Base-by-base conservation (phyloP, 2,329 filamentous ascomycete genomes). In the Karstenula rhodostoma region DNA sequence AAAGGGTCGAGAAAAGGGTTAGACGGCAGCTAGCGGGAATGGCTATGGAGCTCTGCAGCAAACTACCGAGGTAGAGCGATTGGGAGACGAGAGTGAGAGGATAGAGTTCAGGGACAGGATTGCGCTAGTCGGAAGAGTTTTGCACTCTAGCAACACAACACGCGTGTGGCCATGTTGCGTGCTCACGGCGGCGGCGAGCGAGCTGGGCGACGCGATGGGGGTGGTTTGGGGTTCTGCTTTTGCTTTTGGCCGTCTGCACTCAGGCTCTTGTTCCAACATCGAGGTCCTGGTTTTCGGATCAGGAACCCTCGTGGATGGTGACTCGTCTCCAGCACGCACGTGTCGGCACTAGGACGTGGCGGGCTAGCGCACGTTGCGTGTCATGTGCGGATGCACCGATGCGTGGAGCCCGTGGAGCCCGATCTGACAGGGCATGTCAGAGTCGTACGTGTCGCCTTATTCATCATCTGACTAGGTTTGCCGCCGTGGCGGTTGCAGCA, bases 361-460 rank as follows among this genome's bases (percentile, higher is more conserved):
- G 8, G 37, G 23, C 25, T 54, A 54, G 51, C 51, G 51, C 19
- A 44, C 51, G 50, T 52, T 54, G 50, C 27, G 25, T 37, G 37
- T 54, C 51, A 40, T 40, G 37, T 40, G 37, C 37, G n/a, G 35
- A 37, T 13, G 35, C 35, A 37, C 35, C 35, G 35, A 15, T 37
- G 33, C 15, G 49, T 52, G 49, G 49, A 32, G 25, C 51, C 25
- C 15, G 49, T 52, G 49, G 49, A 32, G 25, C 51, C 25, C 51
- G 51, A 54, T 54, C 51, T 22, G 51, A 27, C 17, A 32, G 29
- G 37, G 19, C 2, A 27, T 42, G 49, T 40, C 35, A 42, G 35
- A 27, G 22, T 42, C 22, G 35, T 52, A 52, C 33, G 29, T 35
- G 48, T 50, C 46, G 25, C 15, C 23, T 23, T 48, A 48, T 22